Evolutionary conservation across 768 basidiomycete species (phyloP), one percentile per base, ranked within the genome.

Genomic region (Pulveroboletus sp.): DNA sequence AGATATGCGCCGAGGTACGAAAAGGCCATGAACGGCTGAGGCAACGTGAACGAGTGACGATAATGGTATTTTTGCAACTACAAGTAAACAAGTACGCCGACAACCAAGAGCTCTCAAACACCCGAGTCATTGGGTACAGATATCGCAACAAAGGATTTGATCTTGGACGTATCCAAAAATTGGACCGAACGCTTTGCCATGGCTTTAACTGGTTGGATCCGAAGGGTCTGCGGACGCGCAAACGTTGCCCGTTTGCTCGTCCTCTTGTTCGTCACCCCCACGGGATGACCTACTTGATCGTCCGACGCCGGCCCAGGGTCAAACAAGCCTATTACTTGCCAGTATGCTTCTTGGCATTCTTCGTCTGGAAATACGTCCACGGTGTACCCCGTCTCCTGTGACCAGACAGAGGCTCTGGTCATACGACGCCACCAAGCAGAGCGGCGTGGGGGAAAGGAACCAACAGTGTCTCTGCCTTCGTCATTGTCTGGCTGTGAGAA

Each of bases 361-460:
- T 17, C 16, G 17, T 64, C 46, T 6, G 20, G 41, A 2, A 34
- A 12, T n/a, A 43, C 47, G 41, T 72, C 20, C 69, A 67, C 58
- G 72, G 72, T 45, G 72, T 64, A 31, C 61, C 85, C 49, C 66
- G 66, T 21, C 71, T 84, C 66, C 35, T 66, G 57, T 29, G 65
- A 69, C 66, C 59, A 65, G 16, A 68, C 52, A 6, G 63, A 46
- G 11, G 45, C 12, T 40, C 35, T 35, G 23, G 54, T 65, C 40
- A 32, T 40, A 13, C 55, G 63, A 17, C 40, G 35, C 40, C 49
- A 59, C 33, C n/a, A 42, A 14, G 6, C 19, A 13, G 16, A 46
- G 20, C 24, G 24, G 17, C 16, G 20, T 31, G 17, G 14, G 11
- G 13, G 31, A 3, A 17, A 23, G 20, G 50, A 37, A 13, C 19